Evolutionary conservation across 805 yeast species (phyloP).

Genomic region (Candida ovalis): DNA sequence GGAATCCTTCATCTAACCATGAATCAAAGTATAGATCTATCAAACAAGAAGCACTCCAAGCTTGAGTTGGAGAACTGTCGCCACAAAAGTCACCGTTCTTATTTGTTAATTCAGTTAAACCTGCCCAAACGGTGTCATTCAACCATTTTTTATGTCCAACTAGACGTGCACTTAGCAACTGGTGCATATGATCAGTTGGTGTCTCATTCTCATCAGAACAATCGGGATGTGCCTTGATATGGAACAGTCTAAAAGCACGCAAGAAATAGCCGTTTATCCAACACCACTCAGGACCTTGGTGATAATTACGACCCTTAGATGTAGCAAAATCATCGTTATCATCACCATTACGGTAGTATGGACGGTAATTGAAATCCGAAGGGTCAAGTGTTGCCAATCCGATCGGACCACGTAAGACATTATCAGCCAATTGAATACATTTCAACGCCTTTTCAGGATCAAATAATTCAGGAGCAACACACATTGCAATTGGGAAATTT

Average conservation of each 20-base stretch:
- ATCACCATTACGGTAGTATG: constrained; percentile 76
- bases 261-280: constrained; percentile 88
- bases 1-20: constrained; percentile 32
- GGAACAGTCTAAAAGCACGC: constrained; percentile 65
- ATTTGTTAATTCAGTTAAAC: constrained; percentile 87
- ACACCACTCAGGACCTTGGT: constrained; percentile 99
- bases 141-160: constrained; percentile 69
- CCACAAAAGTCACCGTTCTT: constrained; percentile 76
- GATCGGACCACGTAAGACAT: constrained; percentile 74
- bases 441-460: constrained; percentile 51
- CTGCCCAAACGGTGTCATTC: constrained; percentile 82
- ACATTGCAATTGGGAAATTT: constrained; percentile 87
- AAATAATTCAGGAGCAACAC: constrained; percentile 93
- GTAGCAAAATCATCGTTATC: constrained; percentile 88
- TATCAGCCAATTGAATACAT: constrained; percentile 74
- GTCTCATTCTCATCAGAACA: constrained; percentile 31
- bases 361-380: constrained; percentile 85
- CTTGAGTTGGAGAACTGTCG: constrained; percentile 94
- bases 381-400: constrained; percentile 95
- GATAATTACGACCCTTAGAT: constrained; percentile 92
- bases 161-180: constrained; percentile 57
- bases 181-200: constrained; percentile 51
- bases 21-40: constrained; percentile 74
- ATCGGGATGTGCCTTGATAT: constrained; percentile 35
- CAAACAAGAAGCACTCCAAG: constrained; percentile 90